Evolutionary conservation across 192 early-diverging fungal genomes (phyloP), one percentile per base, ranked within the genome.

Genomic region (Backusella circina): DNA sequence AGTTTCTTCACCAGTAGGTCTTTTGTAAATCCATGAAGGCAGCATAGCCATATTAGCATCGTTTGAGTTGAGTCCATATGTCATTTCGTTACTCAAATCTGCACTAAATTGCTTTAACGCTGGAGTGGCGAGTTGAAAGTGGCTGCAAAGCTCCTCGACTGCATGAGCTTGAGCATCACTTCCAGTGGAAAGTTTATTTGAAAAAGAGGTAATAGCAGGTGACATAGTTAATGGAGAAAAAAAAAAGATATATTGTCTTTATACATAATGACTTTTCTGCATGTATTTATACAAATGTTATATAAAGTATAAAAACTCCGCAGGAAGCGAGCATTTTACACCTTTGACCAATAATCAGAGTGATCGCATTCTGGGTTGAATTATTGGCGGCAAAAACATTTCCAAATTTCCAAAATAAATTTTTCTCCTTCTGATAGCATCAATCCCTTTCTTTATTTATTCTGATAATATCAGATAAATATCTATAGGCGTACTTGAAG

Each of bases 1-100:
- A 21, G 82, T 86, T 78, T 97, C 95, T 72, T 77, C 84, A 16
- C 95, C 94, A 7, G 77, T 87, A 9, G 95, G 94, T 28, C 89
- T 85, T 39, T 77, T 75, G 15, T 83, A 78, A 65, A 96, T 89
- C 76, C 85, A 94, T 31, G 93, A 91, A 28, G 93, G 95, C 50
- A 97, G 84, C 95, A 95, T 95, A 75, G 83, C 82, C 41, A 80
- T 44, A 33, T 23, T 69, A 5, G 73, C 30, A 35, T 73, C 33
- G 13, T 68, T 66, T n/a, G 71, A 37, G 54, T 76, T 26, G 18
- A 92, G 83, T 15, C 92, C 92, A 23, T 86, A 83, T 13, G 79
- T 65, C 90, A 93, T 92, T 75, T 88, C 86, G 61, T 80, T 44
- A 69, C 84, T 75, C 77, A 92, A 82, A 76, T 89, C 82, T 18